Evolutionary conservation across 371 early-diverging fungal species (phyloP), one percentile per base, ranked within the genome.

Genomic region (Mortierella sp.): DNA sequence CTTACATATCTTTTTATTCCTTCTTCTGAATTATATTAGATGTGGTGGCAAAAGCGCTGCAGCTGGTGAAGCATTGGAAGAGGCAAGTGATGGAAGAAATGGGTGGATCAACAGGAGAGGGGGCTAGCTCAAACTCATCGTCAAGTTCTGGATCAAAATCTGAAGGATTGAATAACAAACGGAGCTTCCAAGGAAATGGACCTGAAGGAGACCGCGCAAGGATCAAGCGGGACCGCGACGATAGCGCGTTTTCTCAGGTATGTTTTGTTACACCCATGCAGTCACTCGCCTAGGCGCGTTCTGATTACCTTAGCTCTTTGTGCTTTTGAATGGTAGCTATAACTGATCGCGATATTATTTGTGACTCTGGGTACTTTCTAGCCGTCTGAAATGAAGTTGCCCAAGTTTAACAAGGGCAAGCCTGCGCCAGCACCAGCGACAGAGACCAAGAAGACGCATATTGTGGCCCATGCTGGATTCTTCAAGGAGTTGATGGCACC

Each of bases 381-480:
- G 81, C 29, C 43, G 5, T 12, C 75, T 1, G 63, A 41, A 43
- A 14, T 49, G 49, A 65, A 75, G n/a, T 55, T 84, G 46, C 84
- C 84, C 29, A 84, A 84, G 71, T 84, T 84, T 71, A 78, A 29
- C 60, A 84, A 84, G 51, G 77, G 78, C 2, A 77, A 74, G 24
- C 21, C 73, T 2, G 35, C 71, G 6, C 48, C 70, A 12, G 74
- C 74, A 1, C 56, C 63, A n/a, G 74, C 74, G 0, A 54, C 55
- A 32, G 79, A 83, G n/a, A 80, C 71, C 54, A 79, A 79, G 63
- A 80, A 83, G 68, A 60, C 74, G 8, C 76, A 79, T 32, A 74
- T 80, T 27, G 72, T 38, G 1, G 79, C 75, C 5, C 79, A 83
- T 63, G 71, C 79, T 2, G 74, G 72, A 0, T 83, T 83, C 43